Base-by-base conservation (phyloP, 192 early-diverging fungal species). In the Coemansia reversa region DNA sequence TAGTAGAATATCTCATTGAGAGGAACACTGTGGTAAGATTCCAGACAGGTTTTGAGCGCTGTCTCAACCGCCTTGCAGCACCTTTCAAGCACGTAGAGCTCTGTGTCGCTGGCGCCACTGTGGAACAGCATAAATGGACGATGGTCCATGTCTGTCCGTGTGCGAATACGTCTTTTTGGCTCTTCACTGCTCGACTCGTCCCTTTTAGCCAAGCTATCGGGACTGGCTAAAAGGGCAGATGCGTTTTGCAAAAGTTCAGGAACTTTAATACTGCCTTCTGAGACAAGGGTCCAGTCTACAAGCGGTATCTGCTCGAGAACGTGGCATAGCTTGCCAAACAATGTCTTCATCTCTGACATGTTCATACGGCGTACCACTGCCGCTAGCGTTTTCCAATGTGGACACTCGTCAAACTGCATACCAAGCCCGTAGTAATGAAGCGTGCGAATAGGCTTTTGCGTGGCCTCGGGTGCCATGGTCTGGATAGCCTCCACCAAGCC, bases 1-100 rank as follows among this genome's bases (percentile, higher is more conserved):
- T 91, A 93, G 67, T 94, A 95, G n/a, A 91, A 83, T 6, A 94
- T 50, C 68, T 98, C 93, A 55, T 92, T 74, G 27, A 93, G 70
- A 2, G 92, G 87, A 18, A 85, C 70, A 6, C 51, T 70, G 18
- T 79, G 86, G 67, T 94, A 90, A 18, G 86, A 83, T 29, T 53
- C 66, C 5, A 92, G 69, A 12, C 74, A 76, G 2, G 51, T 49
- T 11, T 59, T 39, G n/a, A 76, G 71, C 29, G 70, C 55, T 4
- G 42, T 33, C 58, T 73, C 80, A 11, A 82, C 50, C 12, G 60
- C 62, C 19, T 48, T 55, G 23, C 67, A 67, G 65, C 71, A 73
- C 56, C 48, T 65, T 35, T 74, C 74, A 14, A 76, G 74, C 20
- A 66, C 63, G 0, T 48, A 56, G 18, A 83, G 63, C 63, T 70